Conservation (phyloP, 1,284 basidiomycete genomes). For the Ganoderma sp. region DNA sequence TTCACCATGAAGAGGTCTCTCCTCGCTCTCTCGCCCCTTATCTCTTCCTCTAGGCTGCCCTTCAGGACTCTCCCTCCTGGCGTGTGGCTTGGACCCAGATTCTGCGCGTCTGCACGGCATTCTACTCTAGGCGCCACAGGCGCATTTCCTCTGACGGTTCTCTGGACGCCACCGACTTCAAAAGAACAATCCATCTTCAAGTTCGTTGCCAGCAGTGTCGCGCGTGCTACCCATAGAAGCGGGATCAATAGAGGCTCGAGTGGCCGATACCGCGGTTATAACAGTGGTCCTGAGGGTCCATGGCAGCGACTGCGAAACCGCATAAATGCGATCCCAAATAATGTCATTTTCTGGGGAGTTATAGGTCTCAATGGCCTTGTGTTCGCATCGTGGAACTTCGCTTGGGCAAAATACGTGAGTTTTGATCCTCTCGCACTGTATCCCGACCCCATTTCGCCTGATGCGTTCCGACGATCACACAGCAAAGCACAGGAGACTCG, state of each 20-base stretch:
- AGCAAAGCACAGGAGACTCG: conserved; percentile 50
- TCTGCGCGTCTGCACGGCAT: conserved; percentile 13
- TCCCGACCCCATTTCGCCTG: not conserved
- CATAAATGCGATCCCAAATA: conserved; percentile 46
- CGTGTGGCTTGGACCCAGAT: conserved; percentile 10
- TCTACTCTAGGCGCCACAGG: conserved; percentile 1
- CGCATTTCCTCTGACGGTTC: not conserved
- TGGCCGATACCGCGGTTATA: conserved; percentile 20
- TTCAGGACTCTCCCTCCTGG: not conserved
- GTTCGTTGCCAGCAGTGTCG: conserved; percentile 28
- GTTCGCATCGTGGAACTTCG: conserved; percentile 51
- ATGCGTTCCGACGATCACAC: not conserved
- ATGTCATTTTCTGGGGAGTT: conserved; percentile 51
- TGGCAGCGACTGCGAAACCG: conserved; percentile 34
- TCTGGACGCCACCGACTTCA: conserved; percentile 11
- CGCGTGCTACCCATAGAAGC: conserved; percentile 37
- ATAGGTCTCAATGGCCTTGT: conserved; percentile 52
- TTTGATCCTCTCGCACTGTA: not conserved
- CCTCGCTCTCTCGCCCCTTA: conserved; percentile 16
- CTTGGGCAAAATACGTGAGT: conserved; percentile 47
- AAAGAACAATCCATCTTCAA: conserved; percentile 29
- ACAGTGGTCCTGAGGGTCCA: conserved; percentile 27
- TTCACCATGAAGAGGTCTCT: conserved; percentile 21
- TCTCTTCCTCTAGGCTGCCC: conserved; percentile 6
- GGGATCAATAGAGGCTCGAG: conserved; percentile 19